Base-by-base conservation (phyloP, 495 filamentous ascomycete genomes). In the Friedmanniomyces simplex region DNA sequence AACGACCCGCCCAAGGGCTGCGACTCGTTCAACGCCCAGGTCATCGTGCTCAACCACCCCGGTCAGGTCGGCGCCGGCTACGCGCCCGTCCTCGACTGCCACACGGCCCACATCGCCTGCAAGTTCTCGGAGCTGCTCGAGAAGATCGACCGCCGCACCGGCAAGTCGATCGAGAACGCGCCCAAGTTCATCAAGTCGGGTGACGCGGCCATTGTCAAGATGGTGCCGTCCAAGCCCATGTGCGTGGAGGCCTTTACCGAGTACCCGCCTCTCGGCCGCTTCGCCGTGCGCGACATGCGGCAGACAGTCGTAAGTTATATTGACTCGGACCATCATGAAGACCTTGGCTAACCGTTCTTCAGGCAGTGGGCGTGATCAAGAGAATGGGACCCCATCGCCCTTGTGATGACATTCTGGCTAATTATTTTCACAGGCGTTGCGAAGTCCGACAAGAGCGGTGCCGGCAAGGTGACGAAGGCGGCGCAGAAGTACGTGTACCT, bases 131-230 rank as follows among this genome's bases (percentile, higher is more conserved):
- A 97, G 85, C 82, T 98, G 68, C 79, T 90, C 50, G 87, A 97
- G 87, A 98, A 98, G 91, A 98, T 98, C 72, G 93, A 98, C 74
- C 93, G 93, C 78, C 93, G 93, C 88, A 97, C 94, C 71, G 93
- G 93, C 74, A 98, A 98, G 83, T 87, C 90, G 59, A 84, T 93
- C 71, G 93, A 98, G 76, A 70, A 80, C 71, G 68, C 61, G 61
- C 93, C 93, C 73, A 97, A 98, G 39, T 43, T 43, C 39, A 49
- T 49, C 88, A 98, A 98, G 88, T 96, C 91, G 68, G 93, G 93
- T 86, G 93, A 98, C 72, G 93, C 93, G 67, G 90, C 91, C 75
- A 98, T 98, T 78, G 94, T 98, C 80, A 97, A 95, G 89, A 98
- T 98, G 93, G 71, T 96, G 82, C 93, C 93, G 68, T 96, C 93